Conservation (phyloP, 2,329 filamentous ascomycete genomes). For the Monascus ruber region DNA sequence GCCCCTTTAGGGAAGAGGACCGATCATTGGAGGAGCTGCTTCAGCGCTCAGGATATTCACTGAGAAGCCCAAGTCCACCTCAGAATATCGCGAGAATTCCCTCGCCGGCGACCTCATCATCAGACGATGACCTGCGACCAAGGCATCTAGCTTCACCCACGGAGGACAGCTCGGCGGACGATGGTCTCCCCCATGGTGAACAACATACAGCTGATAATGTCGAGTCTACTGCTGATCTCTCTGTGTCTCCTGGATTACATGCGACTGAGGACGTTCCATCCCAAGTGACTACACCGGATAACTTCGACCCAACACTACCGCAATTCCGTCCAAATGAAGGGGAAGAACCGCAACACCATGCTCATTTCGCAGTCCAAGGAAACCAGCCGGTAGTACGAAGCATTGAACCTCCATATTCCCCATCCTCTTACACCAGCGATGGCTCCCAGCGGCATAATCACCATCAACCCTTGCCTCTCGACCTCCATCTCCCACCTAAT, state of each 20-base stretch:
- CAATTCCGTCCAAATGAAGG: conserved; percentile 33
- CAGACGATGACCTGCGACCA: too few species aligned
- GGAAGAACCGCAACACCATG: conserved; percentile 14
- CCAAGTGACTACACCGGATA: neutral
- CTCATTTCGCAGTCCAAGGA: conserved; percentile 4
- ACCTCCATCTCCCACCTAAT: conserved; percentile 29
- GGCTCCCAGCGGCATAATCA: conserved; percentile 3
- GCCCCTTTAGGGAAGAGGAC: conserved; percentile 18
- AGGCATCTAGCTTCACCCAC: conserved; percentile 1
- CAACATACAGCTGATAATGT: neutral
- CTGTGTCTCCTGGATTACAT: conserved; percentile 3
- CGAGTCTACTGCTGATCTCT: neutral
- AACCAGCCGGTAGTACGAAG: neutral
- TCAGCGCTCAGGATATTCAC: conserved; percentile 29
- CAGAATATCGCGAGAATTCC: neutral
- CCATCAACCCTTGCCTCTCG: conserved; percentile 16
- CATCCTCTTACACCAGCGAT: conserved; percentile 4
- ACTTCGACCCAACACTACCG: conserved; percentile 35
- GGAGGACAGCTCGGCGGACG: conserved; percentile 4
- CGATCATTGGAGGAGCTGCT: conserved; percentile 34
- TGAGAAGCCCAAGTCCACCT: conserved; percentile 14
- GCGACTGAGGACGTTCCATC: neutral
- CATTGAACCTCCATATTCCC: conserved; percentile 1
- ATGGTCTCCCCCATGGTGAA: neutral
- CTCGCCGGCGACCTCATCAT: too few species aligned